Base-by-base conservation (phyloP, 1,284 basidiomycete genomes). In the Meira miltonrushii region DNA sequence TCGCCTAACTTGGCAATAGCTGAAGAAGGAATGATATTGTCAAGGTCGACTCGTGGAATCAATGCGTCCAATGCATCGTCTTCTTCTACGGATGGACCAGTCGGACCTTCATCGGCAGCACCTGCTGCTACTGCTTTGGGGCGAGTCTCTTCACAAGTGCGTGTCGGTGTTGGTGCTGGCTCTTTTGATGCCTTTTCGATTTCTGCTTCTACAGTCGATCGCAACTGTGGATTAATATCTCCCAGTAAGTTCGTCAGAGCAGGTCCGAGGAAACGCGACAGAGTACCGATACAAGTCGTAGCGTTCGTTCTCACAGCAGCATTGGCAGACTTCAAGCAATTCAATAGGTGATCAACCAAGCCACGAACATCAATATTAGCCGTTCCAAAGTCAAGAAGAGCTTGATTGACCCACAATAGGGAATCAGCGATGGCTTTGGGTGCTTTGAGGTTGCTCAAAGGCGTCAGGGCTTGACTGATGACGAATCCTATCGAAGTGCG, bases 351-450 rank as follows among this genome's bases (percentile, higher is more conserved):
- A 44, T 94, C 90, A 61, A 99, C 92, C 39, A 98, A 81, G 60
- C 83, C 85, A 55, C 89, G 85, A 48, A 98, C 82, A 1, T 90
- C 86, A 15, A 99, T 78, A 9, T 93, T 94, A 15, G 85, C 83
- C 57, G 92, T 88, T 33, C 95, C 95, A 77, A 99, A 99, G 59
- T 97, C 95, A n/a, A 83, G 83, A 28, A 99, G 79, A 11, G 88
- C 87, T 58, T 86, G 84, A 62, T 94, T 92, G 59, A 97, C 85
- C 92, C 94, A 98, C 19, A 83, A 80, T 49, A 96, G 79, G 0
- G 92, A 88, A 77, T 99, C 95, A 0, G 93, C 92, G 40, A 96
- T 84, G 28, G 93, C 91, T 80, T 98, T 99, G 0, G 94, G 94
- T 0, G 95, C 95, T 78, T 98, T 98, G 57, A 67, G 58, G 15